A percentile compares a stretch with the other conserved stretches of the same genome.
These are phyloP conservation scores for Fusarium buharicum DNA, from an alignment of 2,329 filamentous ascomycete genomes.

Conservation along the genomic window DNA sequence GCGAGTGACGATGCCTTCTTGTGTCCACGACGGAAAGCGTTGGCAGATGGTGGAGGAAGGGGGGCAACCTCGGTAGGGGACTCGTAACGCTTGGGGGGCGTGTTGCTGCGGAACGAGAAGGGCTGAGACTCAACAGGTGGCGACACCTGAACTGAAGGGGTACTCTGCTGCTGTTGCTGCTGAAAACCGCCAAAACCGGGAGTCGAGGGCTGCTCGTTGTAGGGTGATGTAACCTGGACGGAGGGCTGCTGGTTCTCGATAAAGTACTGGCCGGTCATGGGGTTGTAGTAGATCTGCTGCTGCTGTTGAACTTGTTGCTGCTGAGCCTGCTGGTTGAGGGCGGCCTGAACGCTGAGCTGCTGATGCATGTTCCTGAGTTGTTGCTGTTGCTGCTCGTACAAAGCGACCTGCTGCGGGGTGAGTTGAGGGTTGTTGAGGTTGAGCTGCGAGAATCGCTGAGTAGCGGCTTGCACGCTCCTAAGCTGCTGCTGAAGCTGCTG, in stretches of 20 bases:
- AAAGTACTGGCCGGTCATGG: conserved; percentile 85
- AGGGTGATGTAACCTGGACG: conserved; percentile 54
- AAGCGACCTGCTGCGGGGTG: conserved; percentile 59
- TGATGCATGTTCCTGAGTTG: conserved; percentile 56
- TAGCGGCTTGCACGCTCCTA: conserved; percentile 81
- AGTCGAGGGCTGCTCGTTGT: conserved; percentile 58
- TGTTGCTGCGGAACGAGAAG: conserved; percentile 68
- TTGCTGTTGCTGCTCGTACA: conserved; percentile 59
- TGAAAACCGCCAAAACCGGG: conserved; percentile 49
- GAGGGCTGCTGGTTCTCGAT: conserved; percentile 71
- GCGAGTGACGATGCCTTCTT: conserved; percentile 87
- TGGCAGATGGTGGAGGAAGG: conserved; percentile 86
- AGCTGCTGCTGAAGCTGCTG: conserved; percentile 95
- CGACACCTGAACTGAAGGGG: conserved; percentile 83
- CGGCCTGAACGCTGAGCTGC: conserved; percentile 52
- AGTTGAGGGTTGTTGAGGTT: conserved; percentile 68
- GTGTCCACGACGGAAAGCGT: conserved; percentile 92
- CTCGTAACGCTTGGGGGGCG: conserved; percentile 72
- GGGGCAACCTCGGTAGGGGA: conserved; percentile 75
- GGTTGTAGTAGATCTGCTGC: conserved; percentile 80
- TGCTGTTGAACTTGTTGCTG: conserved; percentile 55
- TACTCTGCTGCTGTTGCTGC: conserved; percentile 61
- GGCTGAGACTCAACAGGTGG: conserved; percentile 74
- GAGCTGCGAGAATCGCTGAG: conserved; percentile 83
- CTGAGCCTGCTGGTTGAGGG: conserved; percentile 47